Evolutionary conservation across 176 grass and related monocot genomes (phyloP).

Genomic region (Sorghum bicolor): Sorghum_bicolor_NCBIv3 NC_012870.2:8196001-8196500

Average conservation of each 20-base stretch:
- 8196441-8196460: not conserved
- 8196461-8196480: not conserved
- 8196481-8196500: not conserved
- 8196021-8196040: conserved; percentile 81
- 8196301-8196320: conserved; percentile 51
- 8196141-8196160: conserved; percentile 89
- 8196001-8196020: conserved; percentile 89
- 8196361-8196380: conserved; percentile 82
- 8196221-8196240: conserved; percentile 32
- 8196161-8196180: conserved; percentile 74
- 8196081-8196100: conserved; percentile 25
- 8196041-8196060: conserved; percentile 15
- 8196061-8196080: not conserved
- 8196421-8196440: not conserved
- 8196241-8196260: conserved; percentile 47
- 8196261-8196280: conserved; percentile 53
- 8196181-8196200: conserved; percentile 54
- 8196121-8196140: conserved; percentile 71
- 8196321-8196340: conserved; percentile 60
- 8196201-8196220: not conserved
- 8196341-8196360: conserved; percentile 50
- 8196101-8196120: conserved; percentile 42
- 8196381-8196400: conserved; percentile 26
- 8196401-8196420: not conserved
- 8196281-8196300: conserved; percentile 82